Evolutionary conservation across 495 filamentous ascomycete genomes (phyloP).

Genomic region (Copromyces sp.): DNA sequence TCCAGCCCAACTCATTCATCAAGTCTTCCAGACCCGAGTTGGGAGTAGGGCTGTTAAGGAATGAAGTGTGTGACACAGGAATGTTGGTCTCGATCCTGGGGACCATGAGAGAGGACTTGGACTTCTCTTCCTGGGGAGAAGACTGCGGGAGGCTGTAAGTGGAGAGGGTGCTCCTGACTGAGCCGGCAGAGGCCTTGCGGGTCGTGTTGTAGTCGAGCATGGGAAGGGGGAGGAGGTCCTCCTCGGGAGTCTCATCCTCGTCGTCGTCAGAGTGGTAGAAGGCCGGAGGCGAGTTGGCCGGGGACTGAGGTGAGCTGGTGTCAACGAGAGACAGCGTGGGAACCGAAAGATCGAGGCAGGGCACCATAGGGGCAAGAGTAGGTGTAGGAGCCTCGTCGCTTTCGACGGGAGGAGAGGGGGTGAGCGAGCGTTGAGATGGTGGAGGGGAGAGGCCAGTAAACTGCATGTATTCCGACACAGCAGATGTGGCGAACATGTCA

Average conservation of each 20-base stretch:
- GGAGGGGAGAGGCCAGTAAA: slow-evolving; percentile 41
- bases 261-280: slow-evolving; percentile 38
- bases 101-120: slow-evolving; percentile 8
- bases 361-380: slow-evolving; percentile 1
- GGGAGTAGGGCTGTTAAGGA: slow-evolving; percentile 24
- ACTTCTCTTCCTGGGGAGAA: slow-evolving; percentile 13
- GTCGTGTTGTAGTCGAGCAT: not conserved
- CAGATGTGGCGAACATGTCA: slow-evolving; percentile 43
- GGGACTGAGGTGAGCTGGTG: slow-evolving; percentile 8
- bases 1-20: slow-evolving; percentile 36
- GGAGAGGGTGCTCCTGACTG: slow-evolving; percentile 17
- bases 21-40: slow-evolving; percentile 33
- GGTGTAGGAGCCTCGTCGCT: not conserved
- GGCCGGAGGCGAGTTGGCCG: slow-evolving; percentile 20
- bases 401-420: slow-evolving; percentile 14
- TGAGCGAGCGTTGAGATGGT: slow-evolving; percentile 29
- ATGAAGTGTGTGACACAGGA: slow-evolving; percentile 13
- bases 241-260: slow-evolving; percentile 16
- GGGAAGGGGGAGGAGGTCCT: not conserved
- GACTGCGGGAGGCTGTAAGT: slow-evolving; percentile 33
- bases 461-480: slow-evolving; percentile 30
- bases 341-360: not conserved
- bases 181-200: not conserved
- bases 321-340: slow-evolving; percentile 9
- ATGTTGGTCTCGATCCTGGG: slow-evolving; percentile 19